Conservation (phyloP, 768 basidiomycete species). For the Pulveroboletus sp. region DNA sequence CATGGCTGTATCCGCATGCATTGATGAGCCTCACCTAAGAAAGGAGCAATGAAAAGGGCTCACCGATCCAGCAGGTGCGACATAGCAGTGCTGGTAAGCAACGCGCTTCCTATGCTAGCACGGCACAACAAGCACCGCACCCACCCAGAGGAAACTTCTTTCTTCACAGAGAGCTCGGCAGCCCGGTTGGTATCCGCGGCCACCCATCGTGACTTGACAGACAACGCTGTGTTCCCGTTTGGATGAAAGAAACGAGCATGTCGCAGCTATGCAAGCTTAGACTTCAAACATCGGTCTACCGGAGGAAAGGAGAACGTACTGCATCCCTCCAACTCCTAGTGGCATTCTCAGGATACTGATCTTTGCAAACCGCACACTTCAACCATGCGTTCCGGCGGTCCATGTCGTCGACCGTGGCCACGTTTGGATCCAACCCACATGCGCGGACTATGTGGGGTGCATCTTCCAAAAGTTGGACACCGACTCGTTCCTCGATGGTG, state of each 20-base stretch:
- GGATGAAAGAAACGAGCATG: no score
- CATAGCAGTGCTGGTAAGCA: no score
- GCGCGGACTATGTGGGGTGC: background rate
- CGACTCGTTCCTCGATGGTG: background rate
- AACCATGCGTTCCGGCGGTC: background rate
- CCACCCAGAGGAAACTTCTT: no score
- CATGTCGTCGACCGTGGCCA: background rate
- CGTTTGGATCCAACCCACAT: conserved; percentile 1
- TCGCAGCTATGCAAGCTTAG: no score
- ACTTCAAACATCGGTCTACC: no score
- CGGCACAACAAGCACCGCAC: conserved; percentile 11
- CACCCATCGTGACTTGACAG: no score
- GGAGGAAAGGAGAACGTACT: background rate
- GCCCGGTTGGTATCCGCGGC: no score
- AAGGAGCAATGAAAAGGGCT: no score
- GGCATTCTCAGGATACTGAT: no score
- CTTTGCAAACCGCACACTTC: background rate
- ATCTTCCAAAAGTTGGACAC: background rate
- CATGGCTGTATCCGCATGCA: no score
- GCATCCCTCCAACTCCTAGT: conserved; percentile 3
- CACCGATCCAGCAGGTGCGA: background rate
- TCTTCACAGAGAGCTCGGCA: background rate
- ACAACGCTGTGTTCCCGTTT: no score
- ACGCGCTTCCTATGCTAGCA: conserved; percentile 3
- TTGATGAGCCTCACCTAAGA: no score